A percentile compares a stretch with the other conserved stretches of the same genome.
phyloP scores from a whole-genome alignment of 768 basidiomycete genomes.

The Tylopilus sp. region DNA sequence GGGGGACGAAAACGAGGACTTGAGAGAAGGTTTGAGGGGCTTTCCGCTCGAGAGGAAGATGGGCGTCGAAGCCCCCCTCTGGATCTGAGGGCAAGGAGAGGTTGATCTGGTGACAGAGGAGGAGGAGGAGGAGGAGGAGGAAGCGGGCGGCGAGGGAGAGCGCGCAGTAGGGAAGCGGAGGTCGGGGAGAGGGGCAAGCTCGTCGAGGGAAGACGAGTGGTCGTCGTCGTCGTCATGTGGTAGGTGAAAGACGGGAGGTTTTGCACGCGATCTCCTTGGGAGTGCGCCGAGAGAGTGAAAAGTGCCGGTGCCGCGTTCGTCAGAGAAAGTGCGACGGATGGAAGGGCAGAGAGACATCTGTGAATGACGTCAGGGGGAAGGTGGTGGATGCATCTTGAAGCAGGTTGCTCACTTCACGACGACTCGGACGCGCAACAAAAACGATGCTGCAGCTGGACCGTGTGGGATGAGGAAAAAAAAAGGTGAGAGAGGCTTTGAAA shows the following conservation, averaged over 20 bases:
- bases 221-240: slow-evolving; percentile 25
- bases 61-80: slow-evolving; percentile 31
- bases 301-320: no score
- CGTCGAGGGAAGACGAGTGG: slow-evolving; percentile 12
- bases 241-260: slow-evolving; percentile 19
- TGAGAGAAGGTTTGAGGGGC: slow-evolving; percentile 84
- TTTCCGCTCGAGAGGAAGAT: slow-evolving; percentile 56
- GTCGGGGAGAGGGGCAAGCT: slow-evolving; percentile 8
- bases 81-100: slow-evolving; percentile 13
- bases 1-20: slow-evolving; percentile 37
- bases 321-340: slow-evolving; percentile 21
- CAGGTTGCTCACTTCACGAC: not conserved
- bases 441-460: no score
- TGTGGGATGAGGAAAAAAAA: not conserved
- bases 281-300: slow-evolving; percentile 46
- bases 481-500: slow-evolving; percentile 10
- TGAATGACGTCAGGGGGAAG: slow-evolving; percentile 5
- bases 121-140: not conserved
- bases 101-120: not conserved
- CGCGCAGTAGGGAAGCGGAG: slow-evolving; percentile 46
- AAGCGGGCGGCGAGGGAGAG: slow-evolving; percentile 18
- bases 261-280: slow-evolving; percentile 37
- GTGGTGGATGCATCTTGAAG: not conserved
- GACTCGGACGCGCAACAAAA: not conserved
- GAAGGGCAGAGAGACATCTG: not conserved